phyloP scores from a whole-genome alignment of 2,329 filamentous ascomycete species.

The Ophiocordyceps sinensis region DNA sequence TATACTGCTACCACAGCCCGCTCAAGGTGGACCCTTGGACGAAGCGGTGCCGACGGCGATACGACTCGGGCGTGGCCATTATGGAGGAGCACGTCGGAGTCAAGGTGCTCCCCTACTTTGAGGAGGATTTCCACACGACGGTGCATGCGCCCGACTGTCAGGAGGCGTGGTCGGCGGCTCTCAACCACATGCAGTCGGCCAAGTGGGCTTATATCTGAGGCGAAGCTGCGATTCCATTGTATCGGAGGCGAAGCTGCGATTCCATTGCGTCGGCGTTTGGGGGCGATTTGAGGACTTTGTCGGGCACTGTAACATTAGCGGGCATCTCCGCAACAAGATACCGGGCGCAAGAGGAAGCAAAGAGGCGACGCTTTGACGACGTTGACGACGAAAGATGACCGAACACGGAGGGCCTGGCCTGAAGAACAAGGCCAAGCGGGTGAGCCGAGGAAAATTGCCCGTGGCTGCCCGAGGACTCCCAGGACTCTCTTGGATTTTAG shows the following conservation, averaged over 20 bases:
- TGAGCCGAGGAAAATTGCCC: too few species aligned
- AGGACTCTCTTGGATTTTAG: too few species aligned
- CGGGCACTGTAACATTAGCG: too few species aligned
- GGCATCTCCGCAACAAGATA: too few species aligned
- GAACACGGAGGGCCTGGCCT: too few species aligned
- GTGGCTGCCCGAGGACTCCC: too few species aligned
- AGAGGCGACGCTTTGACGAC: too few species aligned
- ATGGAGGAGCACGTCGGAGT: constrained; percentile 23
- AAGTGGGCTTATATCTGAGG: constrained; percentile 20
- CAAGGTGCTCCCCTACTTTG: constrained; percentile 25
- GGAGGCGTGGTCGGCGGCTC: constrained; percentile 22
- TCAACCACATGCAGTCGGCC: constrained; percentile 11
- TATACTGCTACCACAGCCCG: constrained; percentile 27
- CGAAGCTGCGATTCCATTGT: constrained; percentile 1
- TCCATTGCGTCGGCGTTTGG: too few species aligned
- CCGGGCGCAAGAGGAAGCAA: too few species aligned
- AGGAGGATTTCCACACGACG: constrained; percentile 27
- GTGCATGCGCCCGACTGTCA: constrained; percentile 22
- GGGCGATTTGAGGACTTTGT: too few species aligned
- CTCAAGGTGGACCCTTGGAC: constrained; percentile 29
- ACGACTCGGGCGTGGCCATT: constrained; percentile 21
- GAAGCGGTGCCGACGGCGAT: constrained; percentile 26
- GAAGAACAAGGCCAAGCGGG: too few species aligned
- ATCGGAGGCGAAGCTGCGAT: constrained; percentile 4
- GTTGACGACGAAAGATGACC: too few species aligned